Base-by-base conservation (phyloP, 768 basidiomycete genomes). In the Russula griseocarnosa region DNA sequence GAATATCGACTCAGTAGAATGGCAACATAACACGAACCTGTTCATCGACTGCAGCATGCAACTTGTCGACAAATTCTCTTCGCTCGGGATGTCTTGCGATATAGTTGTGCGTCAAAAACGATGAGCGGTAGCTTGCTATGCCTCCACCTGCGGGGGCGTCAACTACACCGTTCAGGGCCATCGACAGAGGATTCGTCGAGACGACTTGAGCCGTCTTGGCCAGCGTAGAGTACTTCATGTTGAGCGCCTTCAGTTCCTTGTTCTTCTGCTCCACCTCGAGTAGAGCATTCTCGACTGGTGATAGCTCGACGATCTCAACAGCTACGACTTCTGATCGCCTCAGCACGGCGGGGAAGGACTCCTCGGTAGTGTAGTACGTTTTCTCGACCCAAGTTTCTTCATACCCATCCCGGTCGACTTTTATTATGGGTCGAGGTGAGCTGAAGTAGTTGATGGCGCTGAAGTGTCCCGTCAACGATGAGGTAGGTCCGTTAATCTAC, bases 381-480 rank as follows among this genome's bases (percentile, higher is more conserved):
- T 96, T 98, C 73, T 97, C 94, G 0, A 87, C 75, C 94, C 94
- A 97, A 1, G 82, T 74, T 72, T 92, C 89, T 72, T 90, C 87
- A 32, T 76, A 78, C 9, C 86, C 85, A 67, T 90, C 86, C 30
- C 83, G 79, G 58, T 79, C 82, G 10, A 78, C 72, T 72, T 86
- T 91, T 60, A 82, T 81, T 50, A 89, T 76, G 36, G 86, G 86
- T 6, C 90, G 82, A 1, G 83, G 84, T 57, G 83, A 88, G 59
- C 88, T 90, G 76, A 98, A 98, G 5, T 86, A 70, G 66, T 88
- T 89, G 74, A 96, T 85, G 28, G 86, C 88, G 72, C 95, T 94
- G 62, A 24, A 66, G 46, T 52, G 55, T 53, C 50, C 36, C 36
- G 55, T 57, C 60, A 51, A 40, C 8, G 24, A 13, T 11, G 13